Evolutionary conservation across 2,329 filamentous ascomycete genomes (phyloP), one percentile per base, ranked within the genome.

Genomic region (Cytospora schulzeri): DNA sequence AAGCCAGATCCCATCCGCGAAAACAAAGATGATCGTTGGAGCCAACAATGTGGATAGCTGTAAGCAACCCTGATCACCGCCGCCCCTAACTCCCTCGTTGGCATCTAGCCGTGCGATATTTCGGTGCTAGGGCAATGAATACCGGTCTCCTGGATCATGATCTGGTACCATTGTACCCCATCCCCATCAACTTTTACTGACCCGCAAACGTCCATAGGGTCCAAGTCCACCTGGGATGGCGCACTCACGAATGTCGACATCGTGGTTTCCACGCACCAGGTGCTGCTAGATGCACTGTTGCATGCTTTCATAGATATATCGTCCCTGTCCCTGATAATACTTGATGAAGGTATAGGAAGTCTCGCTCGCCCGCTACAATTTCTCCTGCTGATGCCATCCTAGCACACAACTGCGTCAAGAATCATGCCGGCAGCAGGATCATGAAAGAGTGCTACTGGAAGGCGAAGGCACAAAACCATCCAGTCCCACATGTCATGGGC

Each of bases 251-350:
- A 88, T 56, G 82, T 90, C 26, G 83, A 85, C 1, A 81, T 96
- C n/a, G 85, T 96, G 6, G 82, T 96, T 1, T 92, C 91, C 0
- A 95, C 93, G 0, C 88, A 89, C 66, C 88, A 91, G 66, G 83
- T 96, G 1, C 80, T 96, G 15, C 78, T 86, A 3, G 91, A 96
- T 75, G 91, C 91, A 3, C 79, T 96, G 50, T 79, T 77, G 1
- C 91, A 95, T 76, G 90, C 83, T 0, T 96, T 96, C 72, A 83
- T 96, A 2, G 80, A 74, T 1, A 83, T 96, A 70, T 72, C 79
- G 0, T 79, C 79, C 2, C 75, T 96, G 26, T 81, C 88, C 6
- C 78, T 97, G 5, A 76, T 96, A 19, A 83, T 96, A 0, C 91
- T 96, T 70, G 93, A 97, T 71, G 93, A 97, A 86, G 91, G 91